Evolutionary conservation across 495 filamentous ascomycete genomes (phyloP), one percentile per base, ranked within the genome.

Genomic region (Penicillium arizonense): DNA sequence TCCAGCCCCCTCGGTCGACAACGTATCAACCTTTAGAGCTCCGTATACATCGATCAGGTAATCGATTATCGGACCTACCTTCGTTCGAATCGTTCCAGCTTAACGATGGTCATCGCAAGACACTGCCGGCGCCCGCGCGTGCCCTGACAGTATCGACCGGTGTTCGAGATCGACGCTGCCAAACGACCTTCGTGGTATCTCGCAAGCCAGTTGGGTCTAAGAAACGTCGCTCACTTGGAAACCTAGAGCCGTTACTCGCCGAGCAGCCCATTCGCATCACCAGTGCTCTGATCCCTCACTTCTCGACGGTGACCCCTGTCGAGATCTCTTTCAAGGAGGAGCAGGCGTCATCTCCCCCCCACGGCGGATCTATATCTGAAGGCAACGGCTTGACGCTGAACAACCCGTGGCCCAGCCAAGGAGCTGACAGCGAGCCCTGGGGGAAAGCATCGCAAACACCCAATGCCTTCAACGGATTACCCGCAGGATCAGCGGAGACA

Each of bases 11-110:
- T 51, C 45, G 51, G 24, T 57, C 56, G 13, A 51, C 23, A 12
- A 40, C 76, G 13, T 90, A 90, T 67, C 78, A 80, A 33, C 87
- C 88, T 10, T 75, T 94, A 34, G 82, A 93, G 69, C 76, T 95
- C 44, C 90, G 81, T 69, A 88, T 95, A 51, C 84, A 88, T 62
- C 64, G 77, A 48, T 80, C 83, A 23, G 77, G 83, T 24, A 82
- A 86, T 61, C 79, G 78, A 39, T 74, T 95, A 9, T 89, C 90
- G 12, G 69, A 75, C 23, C 70, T 82, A 35, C 77, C 77, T 28
- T 61, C 62, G 9, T 82, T 82, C 50, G 69, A 72, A 10, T 44
- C 58, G 4, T 76, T 72, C 35, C 50, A 59, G 9, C 14, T 70
- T 2, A 59, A 66, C 7, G 62, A 65, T 0, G 50, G 56, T 11